Conservation (phyloP, 2,329 filamentous ascomycete genomes). For the Nothophaeocryptopus gaeumannii region DNA sequence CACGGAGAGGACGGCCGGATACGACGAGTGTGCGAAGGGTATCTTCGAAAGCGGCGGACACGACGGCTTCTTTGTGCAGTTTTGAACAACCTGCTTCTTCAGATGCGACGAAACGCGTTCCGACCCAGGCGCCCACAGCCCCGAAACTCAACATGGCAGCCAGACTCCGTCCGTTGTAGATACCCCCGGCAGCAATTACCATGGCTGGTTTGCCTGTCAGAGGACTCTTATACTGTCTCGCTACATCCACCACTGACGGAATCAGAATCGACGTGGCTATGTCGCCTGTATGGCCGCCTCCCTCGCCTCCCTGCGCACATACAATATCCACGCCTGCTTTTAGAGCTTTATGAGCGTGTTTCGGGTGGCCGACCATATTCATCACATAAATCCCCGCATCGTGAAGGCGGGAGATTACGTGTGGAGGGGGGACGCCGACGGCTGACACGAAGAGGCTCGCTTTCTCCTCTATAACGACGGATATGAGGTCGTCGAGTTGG, state of each 20-base stretch:
- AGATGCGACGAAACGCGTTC: slow-evolving; percentile 84
- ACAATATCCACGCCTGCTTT: slow-evolving; percentile 85
- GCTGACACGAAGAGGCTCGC: slow-evolving; percentile 82
- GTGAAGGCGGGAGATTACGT: slow-evolving; percentile 74
- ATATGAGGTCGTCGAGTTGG: slow-evolving; percentile 80
- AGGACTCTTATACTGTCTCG: slow-evolving; percentile 66
- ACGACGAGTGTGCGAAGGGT: slow-evolving; percentile 81
- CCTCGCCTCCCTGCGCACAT: slow-evolving; percentile 89
- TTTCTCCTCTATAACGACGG: slow-evolving; percentile 80
- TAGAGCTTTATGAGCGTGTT: slow-evolving; percentile 85
- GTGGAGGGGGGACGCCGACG: slow-evolving; percentile 76
- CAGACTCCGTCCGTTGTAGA: slow-evolving; percentile 76
- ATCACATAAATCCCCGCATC: slow-evolving; percentile 78
- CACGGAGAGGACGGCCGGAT: slow-evolving; percentile 75
- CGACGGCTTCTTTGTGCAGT: slow-evolving; percentile 80
- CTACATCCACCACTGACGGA: slow-evolving; percentile 82
- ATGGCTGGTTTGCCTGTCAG: slow-evolving; percentile 69
- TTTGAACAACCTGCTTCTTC: slow-evolving; percentile 77
- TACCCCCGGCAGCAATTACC: slow-evolving; percentile 85
- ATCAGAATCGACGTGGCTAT: slow-evolving; percentile 83
- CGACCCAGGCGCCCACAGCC: slow-evolving; percentile 87
- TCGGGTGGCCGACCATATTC: slow-evolving; percentile 96
- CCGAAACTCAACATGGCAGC: slow-evolving; percentile 84
- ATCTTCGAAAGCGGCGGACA: slow-evolving; percentile 73
- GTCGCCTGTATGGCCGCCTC: slow-evolving; percentile 88